Conservation (phyloP, 257 asterid species). For the Nemophila menziesii region DNA sequence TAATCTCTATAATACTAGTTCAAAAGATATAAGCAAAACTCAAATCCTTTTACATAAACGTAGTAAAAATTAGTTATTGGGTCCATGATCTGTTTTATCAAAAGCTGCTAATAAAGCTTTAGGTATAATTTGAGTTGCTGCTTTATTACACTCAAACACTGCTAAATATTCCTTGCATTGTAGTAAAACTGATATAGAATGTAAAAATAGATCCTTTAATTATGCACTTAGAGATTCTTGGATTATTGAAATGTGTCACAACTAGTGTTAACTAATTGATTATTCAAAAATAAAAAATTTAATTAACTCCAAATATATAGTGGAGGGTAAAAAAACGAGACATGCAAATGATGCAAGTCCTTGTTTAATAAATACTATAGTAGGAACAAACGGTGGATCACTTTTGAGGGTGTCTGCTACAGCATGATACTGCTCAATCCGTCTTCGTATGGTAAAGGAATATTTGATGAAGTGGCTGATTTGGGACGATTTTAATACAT, state of each 20-base stretch:
- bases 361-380: too few species aligned
- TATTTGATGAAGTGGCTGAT: too few species aligned
- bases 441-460: too few species aligned
- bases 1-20: too few species aligned
- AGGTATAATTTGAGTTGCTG: conserved; percentile 62
- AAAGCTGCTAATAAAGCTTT: conserved; percentile 75
- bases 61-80: conserved; percentile 75
- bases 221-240: conserved; percentile 88
- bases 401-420: too few species aligned
- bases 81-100: conserved; percentile 89
- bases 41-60: conserved; percentile 78
- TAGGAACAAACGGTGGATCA: too few species aligned
- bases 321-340: too few species aligned
- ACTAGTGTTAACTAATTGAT: conserved; percentile 63
- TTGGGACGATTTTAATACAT: too few species aligned
- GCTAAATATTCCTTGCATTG: conserved; percentile 74
- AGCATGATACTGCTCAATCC: too few species aligned
- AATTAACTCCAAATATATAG: too few species aligned
- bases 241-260: conserved; percentile 80
- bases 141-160: conserved; percentile 81
- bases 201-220: conserved; percentile 88
- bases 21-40: conserved; percentile 69
- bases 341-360: too few species aligned
- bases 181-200: conserved; percentile 77
- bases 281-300: conserved; percentile 2